Conservation (phyloP, 129 eudicot genomes). For the Helichrysum umbraculigerum region DNA sequence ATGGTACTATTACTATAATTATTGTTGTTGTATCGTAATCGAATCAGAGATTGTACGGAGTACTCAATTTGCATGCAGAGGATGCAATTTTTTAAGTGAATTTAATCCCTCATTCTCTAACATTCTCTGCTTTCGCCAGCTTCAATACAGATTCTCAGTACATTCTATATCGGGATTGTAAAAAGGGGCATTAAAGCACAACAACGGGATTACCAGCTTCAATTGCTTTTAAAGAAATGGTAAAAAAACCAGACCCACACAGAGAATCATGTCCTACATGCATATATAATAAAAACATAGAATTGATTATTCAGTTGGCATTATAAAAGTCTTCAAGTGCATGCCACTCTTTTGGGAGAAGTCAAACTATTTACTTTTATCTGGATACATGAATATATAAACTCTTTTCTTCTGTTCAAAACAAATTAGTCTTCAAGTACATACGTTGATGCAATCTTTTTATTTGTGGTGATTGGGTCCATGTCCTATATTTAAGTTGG, state of each 20-base stretch:
- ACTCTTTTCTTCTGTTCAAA: not conserved
- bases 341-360: not conserved
- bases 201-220: not conserved
- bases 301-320: too few species aligned
- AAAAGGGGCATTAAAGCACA: not conserved
- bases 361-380: not conserved
- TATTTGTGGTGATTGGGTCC: not conserved
- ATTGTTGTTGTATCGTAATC: not conserved
- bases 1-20: not conserved
- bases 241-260: slow-evolving; percentile 1
- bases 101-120: not conserved
- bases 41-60: not conserved
- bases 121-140: not conserved
- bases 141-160: not conserved
- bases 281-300: not conserved
- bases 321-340: not conserved
- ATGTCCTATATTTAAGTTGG: not conserved
- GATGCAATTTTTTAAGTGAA: not conserved
- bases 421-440: not conserved
- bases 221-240: slow-evolving; percentile 18
- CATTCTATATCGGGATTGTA: not conserved
- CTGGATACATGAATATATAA: not conserved
- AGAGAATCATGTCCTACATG: not conserved
- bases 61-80: not conserved
- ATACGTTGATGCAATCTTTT: too few species aligned